phyloP scores from a whole-genome alignment of 2,329 filamentous ascomycete species.

The Cladosporium sp. region DNA sequence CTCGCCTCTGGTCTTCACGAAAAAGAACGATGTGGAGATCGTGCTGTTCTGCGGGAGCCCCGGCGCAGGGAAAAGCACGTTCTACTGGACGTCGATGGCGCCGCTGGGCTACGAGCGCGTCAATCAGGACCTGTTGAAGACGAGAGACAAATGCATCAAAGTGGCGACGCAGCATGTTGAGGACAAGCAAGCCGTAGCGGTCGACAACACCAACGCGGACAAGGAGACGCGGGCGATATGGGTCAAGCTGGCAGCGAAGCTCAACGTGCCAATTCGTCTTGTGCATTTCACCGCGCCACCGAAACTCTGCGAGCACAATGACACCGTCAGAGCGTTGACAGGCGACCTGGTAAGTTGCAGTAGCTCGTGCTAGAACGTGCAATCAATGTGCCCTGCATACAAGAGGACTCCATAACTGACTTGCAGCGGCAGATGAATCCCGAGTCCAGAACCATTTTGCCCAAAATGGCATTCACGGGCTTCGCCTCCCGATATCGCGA shows the following conservation, averaged over 20 bases:
- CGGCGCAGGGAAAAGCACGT: slow-evolving; percentile 87
- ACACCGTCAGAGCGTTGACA: slow-evolving; percentile 72
- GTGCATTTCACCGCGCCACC: slow-evolving; percentile 76
- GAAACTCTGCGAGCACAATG: slow-evolving; percentile 79
- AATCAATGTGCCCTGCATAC: slow-evolving; percentile 10
- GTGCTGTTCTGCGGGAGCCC: slow-evolving; percentile 87
- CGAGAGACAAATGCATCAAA: slow-evolving; percentile 67
- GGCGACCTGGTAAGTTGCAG: slow-evolving; percentile 32
- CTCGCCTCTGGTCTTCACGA: slow-evolving; percentile 47
- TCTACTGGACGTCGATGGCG: slow-evolving; percentile 76
- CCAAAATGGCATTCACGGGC: slow-evolving; percentile 75
- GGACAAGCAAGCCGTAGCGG: slow-evolving; percentile 67
- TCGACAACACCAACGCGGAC: slow-evolving; percentile 97
- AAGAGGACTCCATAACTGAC: slow-evolving; percentile 14
- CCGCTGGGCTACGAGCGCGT: slow-evolving; percentile 79
- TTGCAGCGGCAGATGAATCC: slow-evolving; percentile 66
- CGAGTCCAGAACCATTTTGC: slow-evolving; percentile 71
- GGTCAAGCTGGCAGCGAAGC: slow-evolving; percentile 70
- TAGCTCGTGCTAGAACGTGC: slow-evolving; percentile 11
- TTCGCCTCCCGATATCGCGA: slow-evolving; percentile 73
- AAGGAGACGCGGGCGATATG: slow-evolving; percentile 73
- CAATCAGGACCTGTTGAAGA: slow-evolving; percentile 88
- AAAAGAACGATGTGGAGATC: slow-evolving; percentile 68
- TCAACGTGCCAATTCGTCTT: slow-evolving; percentile 75
- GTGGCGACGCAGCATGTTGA: slow-evolving; percentile 66